These are phyloP conservation scores for Rubroboletus pulcherrimus DNA, from an alignment of 768 basidiomycete species.

Conservation along the genomic window DNA sequence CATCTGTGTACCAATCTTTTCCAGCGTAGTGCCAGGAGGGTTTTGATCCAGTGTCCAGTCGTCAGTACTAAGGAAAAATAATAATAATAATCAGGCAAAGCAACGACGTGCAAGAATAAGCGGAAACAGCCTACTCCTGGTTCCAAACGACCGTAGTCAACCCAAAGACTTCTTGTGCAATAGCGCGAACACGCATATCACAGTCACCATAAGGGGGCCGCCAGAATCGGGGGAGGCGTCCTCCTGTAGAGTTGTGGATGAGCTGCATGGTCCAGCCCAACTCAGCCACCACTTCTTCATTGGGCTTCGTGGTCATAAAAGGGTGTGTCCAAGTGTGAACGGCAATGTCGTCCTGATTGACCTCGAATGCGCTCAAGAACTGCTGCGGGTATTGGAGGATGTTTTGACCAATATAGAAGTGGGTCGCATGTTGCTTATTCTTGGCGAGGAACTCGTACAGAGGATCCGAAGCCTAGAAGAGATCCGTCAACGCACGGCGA, in stretches of 20 bases:
- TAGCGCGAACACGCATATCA: conserved; percentile 79
- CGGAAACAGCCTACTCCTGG: conserved; percentile 55
- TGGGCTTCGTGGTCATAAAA: conserved; percentile 75
- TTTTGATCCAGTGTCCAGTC: conserved; percentile 66
- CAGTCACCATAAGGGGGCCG: conserved; percentile 85
- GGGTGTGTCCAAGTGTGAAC: conserved; percentile 65
- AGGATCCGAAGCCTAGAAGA: conserved; percentile 35
- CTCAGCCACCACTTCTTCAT: conserved; percentile 62
- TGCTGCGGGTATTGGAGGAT: conserved; percentile 54
- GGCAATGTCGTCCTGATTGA: conserved; percentile 36
- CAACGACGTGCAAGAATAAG: not conserved
- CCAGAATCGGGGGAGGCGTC: conserved; percentile 76
- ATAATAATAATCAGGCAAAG: not conserved
- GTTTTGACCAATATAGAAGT: conserved; percentile 87
- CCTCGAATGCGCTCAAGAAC: conserved; percentile 51
- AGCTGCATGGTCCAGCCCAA: conserved; percentile 80
- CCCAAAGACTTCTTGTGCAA: conserved; percentile 85
- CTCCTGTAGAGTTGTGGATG: conserved; percentile 77
- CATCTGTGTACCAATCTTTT: conserved; percentile 48
- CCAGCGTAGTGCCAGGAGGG: conserved; percentile 39
- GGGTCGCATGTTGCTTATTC: conserved; percentile 72
- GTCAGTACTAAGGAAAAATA: conserved; percentile 46
- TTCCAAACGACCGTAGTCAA: conserved; percentile 88
- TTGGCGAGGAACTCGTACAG: conserved; percentile 65
- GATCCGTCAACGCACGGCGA: not conserved